These are phyloP conservation scores for Elsinoe necatrix DNA, from an alignment of 2,329 filamentous ascomycete species.

Conservation along the genomic window DNA sequence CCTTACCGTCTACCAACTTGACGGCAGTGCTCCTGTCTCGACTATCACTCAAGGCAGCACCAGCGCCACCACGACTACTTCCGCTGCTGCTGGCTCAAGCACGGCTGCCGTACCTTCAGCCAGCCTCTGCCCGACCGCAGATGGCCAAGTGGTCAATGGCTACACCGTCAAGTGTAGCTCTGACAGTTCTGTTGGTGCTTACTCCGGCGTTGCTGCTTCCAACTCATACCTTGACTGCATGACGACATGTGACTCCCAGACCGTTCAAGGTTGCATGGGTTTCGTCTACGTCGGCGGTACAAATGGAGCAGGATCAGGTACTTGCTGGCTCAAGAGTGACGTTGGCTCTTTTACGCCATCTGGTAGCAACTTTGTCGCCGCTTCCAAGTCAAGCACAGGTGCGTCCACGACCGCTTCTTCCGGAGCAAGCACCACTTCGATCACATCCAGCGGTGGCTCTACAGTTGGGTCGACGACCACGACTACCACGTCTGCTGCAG, in stretches of 20 bases:
- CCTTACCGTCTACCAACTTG: conserved; percentile 24
- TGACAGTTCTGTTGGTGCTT: conserved; percentile 17
- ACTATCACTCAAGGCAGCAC: conserved; percentile 17
- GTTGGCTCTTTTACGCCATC: conserved; percentile 15
- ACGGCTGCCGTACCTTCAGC: conserved; percentile 18
- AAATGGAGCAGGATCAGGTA: conserved; percentile 21
- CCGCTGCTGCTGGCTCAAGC: conserved; percentile 5
- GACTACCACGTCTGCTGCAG: conserved; percentile 16
- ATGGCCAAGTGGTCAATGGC: conserved; percentile 13
- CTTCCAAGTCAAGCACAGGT: conserved; percentile 10
- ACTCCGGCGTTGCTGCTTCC: conserved; percentile 16
- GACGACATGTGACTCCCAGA: conserved; percentile 17
- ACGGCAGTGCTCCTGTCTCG: conserved; percentile 12
- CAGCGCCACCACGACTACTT: conserved; percentile 11
- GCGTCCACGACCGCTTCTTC: conserved; percentile 12
- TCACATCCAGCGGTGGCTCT: neutral
- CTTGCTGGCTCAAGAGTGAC: conserved; percentile 21
- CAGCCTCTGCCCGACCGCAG: conserved; percentile 18
- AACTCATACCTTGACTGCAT: conserved; percentile 19
- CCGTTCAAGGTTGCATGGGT: conserved; percentile 16
- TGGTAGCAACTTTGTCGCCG: conserved; percentile 17
- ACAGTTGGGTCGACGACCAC: conserved; percentile 15
- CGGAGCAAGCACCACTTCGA: neutral
- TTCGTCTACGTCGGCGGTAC: conserved; percentile 20
- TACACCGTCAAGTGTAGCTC: conserved; percentile 19